Conservation (phyloP, 306 rosid species). For the Fagus sylvatica region DNA sequence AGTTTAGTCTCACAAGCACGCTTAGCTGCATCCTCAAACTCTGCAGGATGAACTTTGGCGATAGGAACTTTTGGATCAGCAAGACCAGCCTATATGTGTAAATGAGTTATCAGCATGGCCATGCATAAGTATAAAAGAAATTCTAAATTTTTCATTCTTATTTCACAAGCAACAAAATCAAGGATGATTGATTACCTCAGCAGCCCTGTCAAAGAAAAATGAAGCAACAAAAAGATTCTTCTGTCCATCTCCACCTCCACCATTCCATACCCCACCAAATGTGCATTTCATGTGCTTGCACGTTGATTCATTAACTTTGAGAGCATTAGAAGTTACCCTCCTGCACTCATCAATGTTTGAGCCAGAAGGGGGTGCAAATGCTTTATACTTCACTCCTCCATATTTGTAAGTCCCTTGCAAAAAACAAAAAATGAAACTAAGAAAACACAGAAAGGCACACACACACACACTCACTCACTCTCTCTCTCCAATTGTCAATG, state of each 20-base stretch:
- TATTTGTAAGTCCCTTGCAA: conserved; percentile 62
- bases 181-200: conserved; percentile 59
- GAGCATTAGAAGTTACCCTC: conserved; percentile 64
- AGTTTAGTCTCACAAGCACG: conserved; percentile 84
- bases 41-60: conserved; percentile 62
- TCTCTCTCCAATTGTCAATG: not conserved
- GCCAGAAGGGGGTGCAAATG: conserved; percentile 64
- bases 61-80: conserved; percentile 61
- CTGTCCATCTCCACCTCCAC: conserved; percentile 99
- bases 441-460: not conserved
- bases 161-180: not conserved
- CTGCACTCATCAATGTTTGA: conserved; percentile 76
- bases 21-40: conserved; percentile 86
- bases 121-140: conserved; percentile 20
- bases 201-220: conserved; percentile 98
- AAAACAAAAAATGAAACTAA: not conserved
- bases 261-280: conserved; percentile 96
- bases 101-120: conserved; percentile 29
- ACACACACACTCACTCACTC: not conserved
- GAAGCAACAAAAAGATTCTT: conserved; percentile 91
- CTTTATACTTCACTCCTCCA: conserved; percentile 70
- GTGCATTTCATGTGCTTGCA: conserved; percentile 96
- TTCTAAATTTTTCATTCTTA: not conserved
- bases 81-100: conserved; percentile 76
- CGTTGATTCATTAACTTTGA: conserved; percentile 65